These are phyloP conservation scores for Auricularia sp. DNA, from an alignment of 768 basidiomycete species.

Conservation along the genomic window DNA sequence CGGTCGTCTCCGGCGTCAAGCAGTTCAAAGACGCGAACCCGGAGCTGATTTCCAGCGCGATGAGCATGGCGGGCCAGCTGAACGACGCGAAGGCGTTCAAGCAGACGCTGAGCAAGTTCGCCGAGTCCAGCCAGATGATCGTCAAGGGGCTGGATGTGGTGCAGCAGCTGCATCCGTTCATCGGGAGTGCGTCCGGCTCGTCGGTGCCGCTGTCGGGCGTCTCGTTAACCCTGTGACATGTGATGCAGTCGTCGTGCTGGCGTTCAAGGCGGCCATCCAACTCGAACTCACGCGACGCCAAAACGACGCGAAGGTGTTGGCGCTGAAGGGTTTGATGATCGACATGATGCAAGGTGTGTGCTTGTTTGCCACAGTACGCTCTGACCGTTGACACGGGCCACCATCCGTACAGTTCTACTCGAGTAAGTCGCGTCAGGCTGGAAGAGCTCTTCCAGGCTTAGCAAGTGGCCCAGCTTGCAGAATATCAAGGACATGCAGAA, in stretches of 20 bases:
- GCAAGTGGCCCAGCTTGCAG: conserved; percentile 18
- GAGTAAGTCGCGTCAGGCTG: neutral
- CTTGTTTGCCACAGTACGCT: neutral
- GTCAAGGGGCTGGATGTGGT: conserved; percentile 2
- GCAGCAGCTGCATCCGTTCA: conserved; percentile 5
- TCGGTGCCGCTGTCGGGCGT: neutral
- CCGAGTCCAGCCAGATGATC: neutral
- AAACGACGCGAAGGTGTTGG: conserved; percentile 4
- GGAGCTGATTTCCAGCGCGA: neutral
- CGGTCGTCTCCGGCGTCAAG: neutral
- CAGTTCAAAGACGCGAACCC: neutral
- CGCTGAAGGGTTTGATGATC: conserved; percentile 1
- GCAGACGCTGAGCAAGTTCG: neutral
- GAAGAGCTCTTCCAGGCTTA: neutral
- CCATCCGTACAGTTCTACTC: neutral
- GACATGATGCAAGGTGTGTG: conserved; percentile 3
- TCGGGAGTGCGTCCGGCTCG: conserved; percentile 1
- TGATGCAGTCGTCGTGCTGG: conserved; percentile 1
- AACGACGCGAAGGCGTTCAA: neutral
- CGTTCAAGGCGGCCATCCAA: conserved; percentile 5
- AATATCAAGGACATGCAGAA: conserved; percentile 19
- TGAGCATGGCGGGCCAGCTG: neutral
- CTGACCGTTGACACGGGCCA: neutral
- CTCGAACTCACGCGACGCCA: conserved; percentile 3
- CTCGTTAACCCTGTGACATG: neutral